phyloP scores from a whole-genome alignment of 805 yeast genomes.

The Candida mattraensis region DNA sequence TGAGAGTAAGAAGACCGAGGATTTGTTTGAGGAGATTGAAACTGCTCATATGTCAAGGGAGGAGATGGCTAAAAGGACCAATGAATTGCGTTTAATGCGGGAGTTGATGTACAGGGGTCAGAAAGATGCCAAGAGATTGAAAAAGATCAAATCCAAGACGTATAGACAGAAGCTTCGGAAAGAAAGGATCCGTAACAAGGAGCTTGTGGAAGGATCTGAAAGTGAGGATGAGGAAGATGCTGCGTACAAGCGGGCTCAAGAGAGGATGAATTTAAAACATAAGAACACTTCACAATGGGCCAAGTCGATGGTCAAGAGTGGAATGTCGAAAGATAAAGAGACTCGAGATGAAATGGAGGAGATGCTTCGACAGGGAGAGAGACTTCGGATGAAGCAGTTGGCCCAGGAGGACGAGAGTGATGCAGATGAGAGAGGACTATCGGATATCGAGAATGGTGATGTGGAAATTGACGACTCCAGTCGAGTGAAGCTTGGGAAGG shows the following conservation, averaged over 20 bases:
- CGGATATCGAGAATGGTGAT: slow-evolving; percentile 48
- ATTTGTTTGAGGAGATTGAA: slow-evolving; percentile 85
- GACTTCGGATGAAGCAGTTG: slow-evolving; percentile 66
- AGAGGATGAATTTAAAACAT: slow-evolving; percentile 90
- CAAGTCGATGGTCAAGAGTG: slow-evolving; percentile 81
- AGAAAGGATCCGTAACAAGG: slow-evolving; percentile 70
- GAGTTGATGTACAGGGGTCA: slow-evolving; percentile 97
- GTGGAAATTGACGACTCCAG: slow-evolving; percentile 36
- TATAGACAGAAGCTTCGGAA: slow-evolving; percentile 84
- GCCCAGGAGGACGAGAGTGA: slow-evolving; percentile 53
- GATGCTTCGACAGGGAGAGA: slow-evolving; percentile 87
- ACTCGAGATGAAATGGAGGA: slow-evolving; percentile 91
- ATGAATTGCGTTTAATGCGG: slow-evolving; percentile 86
- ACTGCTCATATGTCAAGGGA: slow-evolving; percentile 78
- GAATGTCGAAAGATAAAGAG: slow-evolving; percentile 82
- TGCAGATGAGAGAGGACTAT: slow-evolving; percentile 43
- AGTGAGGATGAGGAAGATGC: slow-evolving; percentile 62
- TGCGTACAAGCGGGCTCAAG: slow-evolving; percentile 78
- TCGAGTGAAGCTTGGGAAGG: slow-evolving; percentile 66
- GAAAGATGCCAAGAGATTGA: slow-evolving; percentile 82
- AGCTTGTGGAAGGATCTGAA: slow-evolving; percentile 60
- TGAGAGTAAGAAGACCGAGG: slow-evolving; percentile 69
- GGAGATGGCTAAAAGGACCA: slow-evolving; percentile 73
- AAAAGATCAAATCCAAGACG: slow-evolving; percentile 91
- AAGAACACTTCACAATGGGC: slow-evolving; percentile 92